These are phyloP conservation scores for Clathrus columnatus DNA, from an alignment of 768 basidiomycete genomes.

Conservation along the genomic window DNA sequence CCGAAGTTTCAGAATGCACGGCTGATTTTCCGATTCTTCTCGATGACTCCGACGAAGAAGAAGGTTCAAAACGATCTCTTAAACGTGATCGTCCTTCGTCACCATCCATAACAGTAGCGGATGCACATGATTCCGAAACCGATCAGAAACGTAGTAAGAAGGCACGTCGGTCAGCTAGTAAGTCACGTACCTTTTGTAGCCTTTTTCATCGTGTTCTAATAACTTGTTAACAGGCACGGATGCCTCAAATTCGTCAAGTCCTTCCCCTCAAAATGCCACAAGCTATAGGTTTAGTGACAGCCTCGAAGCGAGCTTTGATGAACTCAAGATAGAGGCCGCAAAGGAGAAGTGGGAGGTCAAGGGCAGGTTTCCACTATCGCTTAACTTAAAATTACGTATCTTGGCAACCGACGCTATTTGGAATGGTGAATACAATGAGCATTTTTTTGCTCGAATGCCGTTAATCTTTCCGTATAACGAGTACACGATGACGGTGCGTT, in stretches of 20 bases:
- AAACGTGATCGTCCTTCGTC: conserved; percentile 16
- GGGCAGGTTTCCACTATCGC: conserved; percentile 77
- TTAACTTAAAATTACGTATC: conserved; percentile 65
- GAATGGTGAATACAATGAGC: conserved; percentile 84
- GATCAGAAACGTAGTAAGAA: conserved; percentile 56
- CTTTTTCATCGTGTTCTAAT: background rate
- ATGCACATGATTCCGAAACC: conserved; percentile 5
- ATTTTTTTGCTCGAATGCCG: conserved; percentile 87
- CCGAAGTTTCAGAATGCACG: conserved; percentile 32
- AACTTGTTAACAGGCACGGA: conserved; percentile 5
- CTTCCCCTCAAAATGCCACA: background rate
- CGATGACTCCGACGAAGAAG: conserved; percentile 35
- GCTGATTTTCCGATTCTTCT: conserved; percentile 44
- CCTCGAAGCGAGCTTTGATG: conserved; percentile 51
- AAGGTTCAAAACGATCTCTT: conserved; percentile 19
- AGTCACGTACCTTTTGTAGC: conserved; percentile 14
- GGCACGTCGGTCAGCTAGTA: conserved; percentile 59
- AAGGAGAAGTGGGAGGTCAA: conserved; percentile 70
- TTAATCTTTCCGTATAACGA: conserved; percentile 88
- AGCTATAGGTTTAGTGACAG: conserved; percentile 53
- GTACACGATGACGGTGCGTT: conserved; percentile 80
- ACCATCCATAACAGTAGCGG: conserved; percentile 15
- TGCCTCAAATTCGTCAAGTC: background rate
- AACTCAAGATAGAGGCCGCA: conserved; percentile 50
- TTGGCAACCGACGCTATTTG: conserved; percentile 72